phyloP scores from a whole-genome alignment of 2,329 filamentous ascomycete species.

The Drechslerella dactyloides region DNA sequence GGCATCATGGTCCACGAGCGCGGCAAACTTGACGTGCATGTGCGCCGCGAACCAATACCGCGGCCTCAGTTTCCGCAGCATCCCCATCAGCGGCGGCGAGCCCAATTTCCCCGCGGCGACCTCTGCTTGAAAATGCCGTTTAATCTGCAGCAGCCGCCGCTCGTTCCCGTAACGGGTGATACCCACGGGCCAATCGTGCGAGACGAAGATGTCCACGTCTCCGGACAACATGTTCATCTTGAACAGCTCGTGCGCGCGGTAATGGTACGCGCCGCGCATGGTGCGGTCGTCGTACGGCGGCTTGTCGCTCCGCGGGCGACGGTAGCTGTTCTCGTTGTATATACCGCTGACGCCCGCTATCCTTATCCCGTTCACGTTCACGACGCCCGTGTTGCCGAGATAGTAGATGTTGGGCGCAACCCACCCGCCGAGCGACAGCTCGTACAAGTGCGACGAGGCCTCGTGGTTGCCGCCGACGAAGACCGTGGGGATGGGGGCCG shows the following conservation, averaged over 20 bases:
- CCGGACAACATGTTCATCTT: slow-evolving; percentile 84
- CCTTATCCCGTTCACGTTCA: slow-evolving; percentile 80
- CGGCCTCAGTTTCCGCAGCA: slow-evolving; percentile 81
- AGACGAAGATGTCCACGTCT: slow-evolving; percentile 88
- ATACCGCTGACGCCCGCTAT: slow-evolving; percentile 93
- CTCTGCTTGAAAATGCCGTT: slow-evolving; percentile 77
- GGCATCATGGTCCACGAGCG: slow-evolving; percentile 65
- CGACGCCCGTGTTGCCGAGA: slow-evolving; percentile 86
- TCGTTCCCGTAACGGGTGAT: slow-evolving; percentile 80
- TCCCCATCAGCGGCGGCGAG: slow-evolving; percentile 76
- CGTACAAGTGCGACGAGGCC: slow-evolving; percentile 85
- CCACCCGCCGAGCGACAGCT: slow-evolving; percentile 94
- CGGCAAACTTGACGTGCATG: slow-evolving; percentile 85
- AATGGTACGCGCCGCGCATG: slow-evolving; percentile 82
- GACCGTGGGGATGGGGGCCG: slow-evolving; percentile 84
- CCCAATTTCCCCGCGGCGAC: slow-evolving; percentile 77
- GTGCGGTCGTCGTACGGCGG: slow-evolving; percentile 82
- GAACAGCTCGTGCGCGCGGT: slow-evolving; percentile 86
- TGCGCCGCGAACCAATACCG: slow-evolving; percentile 93
- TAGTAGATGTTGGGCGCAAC: slow-evolving; percentile 97
- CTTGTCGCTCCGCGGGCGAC: slow-evolving; percentile 80
- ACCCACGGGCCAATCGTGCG: slow-evolving; percentile 91
- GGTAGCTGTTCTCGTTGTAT: slow-evolving; percentile 90
- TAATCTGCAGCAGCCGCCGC: slow-evolving; percentile 71
- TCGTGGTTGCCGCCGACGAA: slow-evolving; percentile 97